phyloP scores from a whole-genome alignment of 2,329 filamentous ascomycete genomes.

The Leptographium flavum region DNA sequence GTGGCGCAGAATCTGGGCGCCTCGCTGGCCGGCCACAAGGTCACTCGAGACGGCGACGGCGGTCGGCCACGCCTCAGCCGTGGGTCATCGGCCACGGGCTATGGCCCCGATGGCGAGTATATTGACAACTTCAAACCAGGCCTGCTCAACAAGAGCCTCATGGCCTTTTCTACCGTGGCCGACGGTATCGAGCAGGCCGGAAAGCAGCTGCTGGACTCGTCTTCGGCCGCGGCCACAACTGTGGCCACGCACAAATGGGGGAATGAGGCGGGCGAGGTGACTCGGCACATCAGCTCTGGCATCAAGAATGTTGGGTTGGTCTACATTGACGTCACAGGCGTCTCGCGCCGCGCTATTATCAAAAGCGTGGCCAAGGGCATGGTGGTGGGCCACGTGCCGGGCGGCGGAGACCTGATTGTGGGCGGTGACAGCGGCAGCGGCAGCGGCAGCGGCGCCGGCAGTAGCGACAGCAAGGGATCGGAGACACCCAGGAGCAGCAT shows the following conservation, averaged over 20 bases:
- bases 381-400: constrained; percentile 69
- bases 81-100: constrained; percentile 34
- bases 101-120: constrained; percentile 55
- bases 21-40: constrained; percentile 32
- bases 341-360: constrained; percentile 75
- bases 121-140: constrained; percentile 67
- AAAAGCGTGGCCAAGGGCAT: constrained; percentile 96
- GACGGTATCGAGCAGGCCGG: constrained; percentile 87
- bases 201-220: constrained; percentile 58
- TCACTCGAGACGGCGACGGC: neutral
- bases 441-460: constrained; percentile 32
- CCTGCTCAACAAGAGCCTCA: constrained; percentile 86
- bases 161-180: constrained; percentile 88
- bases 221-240: constrained; percentile 65
- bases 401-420: constrained; percentile 59
- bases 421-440: constrained; percentile 37
- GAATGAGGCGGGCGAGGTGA: constrained; percentile 65
- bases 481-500: neutral
- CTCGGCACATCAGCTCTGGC: constrained; percentile 62
- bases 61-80: constrained; percentile 26
- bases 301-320: constrained; percentile 95
- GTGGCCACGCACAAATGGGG: constrained; percentile 88
- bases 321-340: constrained; percentile 91
- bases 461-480: constrained; percentile 6
- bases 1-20: constrained; percentile 87